phyloP scores from a whole-genome alignment of 441 rosid genomes.

The Pelargonium myrrhifolium region DNA sequence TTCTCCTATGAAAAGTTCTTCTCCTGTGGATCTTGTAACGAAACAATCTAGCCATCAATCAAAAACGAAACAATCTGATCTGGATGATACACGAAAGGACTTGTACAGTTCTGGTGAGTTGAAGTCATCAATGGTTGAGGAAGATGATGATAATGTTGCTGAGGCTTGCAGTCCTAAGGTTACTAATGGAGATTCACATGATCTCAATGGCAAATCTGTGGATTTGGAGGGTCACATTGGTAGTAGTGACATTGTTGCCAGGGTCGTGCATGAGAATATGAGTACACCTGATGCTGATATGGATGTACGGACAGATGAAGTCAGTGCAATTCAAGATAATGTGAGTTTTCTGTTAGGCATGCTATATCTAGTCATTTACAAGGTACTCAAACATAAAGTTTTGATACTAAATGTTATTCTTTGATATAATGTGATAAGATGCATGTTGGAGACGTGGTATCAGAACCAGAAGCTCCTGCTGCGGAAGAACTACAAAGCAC shows the following conservation, averaged over 20 bases:
- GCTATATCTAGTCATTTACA: conserved; percentile 4
- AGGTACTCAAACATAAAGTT: neutral
- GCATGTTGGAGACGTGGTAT: conserved; percentile 24
- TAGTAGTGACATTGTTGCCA: conserved; percentile 12
- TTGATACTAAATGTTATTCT: conserved; percentile 14
- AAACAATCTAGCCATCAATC: too few relatives aligned
- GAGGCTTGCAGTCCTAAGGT: conserved; percentile 19
- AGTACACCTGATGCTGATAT: conserved; percentile 17
- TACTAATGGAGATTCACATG: conserved; percentile 20
- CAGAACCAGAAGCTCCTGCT: conserved; percentile 26
- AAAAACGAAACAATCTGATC: too few relatives aligned
- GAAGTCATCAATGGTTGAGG: conserved; percentile 25
- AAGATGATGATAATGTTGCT: conserved; percentile 22
- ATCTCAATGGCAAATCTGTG: conserved; percentile 17
- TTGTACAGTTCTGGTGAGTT: conserved; percentile 11
- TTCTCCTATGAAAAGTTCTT: conserved; percentile 20
- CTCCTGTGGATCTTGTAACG: conserved; percentile 16
- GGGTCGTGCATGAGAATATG: conserved; percentile 18
- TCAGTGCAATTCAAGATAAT: conserved; percentile 17
- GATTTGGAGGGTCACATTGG: conserved; percentile 19
- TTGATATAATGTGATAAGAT: conserved; percentile 19
- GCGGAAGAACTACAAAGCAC: conserved; percentile 15
- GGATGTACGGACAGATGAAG: conserved; percentile 19
- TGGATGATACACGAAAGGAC: conserved; percentile 24
- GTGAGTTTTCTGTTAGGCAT: conserved; percentile 25